Percentiles rank a stretch among this genome's conserved stretches.
Conservation (phyloP, 495 filamentous ascomycete genomes). For the Cryomyces antarcticus region DNA sequence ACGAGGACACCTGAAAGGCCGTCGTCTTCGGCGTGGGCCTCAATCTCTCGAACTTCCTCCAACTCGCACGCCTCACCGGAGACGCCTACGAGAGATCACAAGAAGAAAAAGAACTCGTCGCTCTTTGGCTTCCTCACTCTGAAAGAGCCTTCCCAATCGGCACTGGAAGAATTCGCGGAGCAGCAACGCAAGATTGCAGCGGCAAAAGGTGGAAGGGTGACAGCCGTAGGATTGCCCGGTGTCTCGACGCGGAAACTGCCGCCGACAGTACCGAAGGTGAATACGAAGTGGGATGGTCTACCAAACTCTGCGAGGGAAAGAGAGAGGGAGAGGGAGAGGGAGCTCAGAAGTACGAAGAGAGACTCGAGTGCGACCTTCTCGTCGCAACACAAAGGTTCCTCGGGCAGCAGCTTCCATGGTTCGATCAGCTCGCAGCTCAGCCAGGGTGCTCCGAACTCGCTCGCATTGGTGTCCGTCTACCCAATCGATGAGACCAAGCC, state of each 20-base stretch:
- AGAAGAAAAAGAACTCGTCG: conserved; percentile 13
- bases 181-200: conserved; percentile 15
- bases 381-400: not conserved
- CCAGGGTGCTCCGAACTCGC: no score
- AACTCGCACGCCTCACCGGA: not conserved
- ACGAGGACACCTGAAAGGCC: no score
- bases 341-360: not conserved
- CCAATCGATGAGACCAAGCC: no score
- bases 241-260: conserved; percentile 24
- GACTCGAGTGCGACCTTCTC: no score
- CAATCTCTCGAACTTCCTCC: not conserved
- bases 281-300: conserved; percentile 29
- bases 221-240: conserved; percentile 9
- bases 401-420: no score
- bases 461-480: no score
- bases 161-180: conserved; percentile 17
- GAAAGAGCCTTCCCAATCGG: conserved; percentile 19
- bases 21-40: not conserved
- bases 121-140: conserved; percentile 16
- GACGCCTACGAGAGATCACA: not conserved
- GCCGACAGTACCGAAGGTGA: conserved; percentile 24
- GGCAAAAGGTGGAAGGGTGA: conserved; percentile 7
- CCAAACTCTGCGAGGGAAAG: conserved; percentile 19
- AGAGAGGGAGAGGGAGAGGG: conserved; percentile 3
- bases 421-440: no score